Conservation (phyloP, 768 basidiomycete species). For the Symmetrospora coprosmae region DNA sequence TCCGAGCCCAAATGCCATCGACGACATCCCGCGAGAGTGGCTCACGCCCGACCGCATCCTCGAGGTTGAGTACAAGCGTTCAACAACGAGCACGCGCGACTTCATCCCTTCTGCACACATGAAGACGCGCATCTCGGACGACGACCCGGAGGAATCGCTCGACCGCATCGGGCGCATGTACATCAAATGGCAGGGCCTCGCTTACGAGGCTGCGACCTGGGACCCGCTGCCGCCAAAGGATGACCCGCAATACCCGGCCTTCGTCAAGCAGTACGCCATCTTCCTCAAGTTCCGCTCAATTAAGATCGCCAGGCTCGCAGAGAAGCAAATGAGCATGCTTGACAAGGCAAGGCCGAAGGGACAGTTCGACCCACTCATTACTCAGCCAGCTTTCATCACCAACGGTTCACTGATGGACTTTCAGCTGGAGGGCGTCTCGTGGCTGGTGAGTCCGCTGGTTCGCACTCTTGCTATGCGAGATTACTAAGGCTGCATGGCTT, state of each 20-base stretch:
- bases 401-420: constrained; percentile 39
- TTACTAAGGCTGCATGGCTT: constrained; percentile 50
- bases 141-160: constrained; percentile 49
- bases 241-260: constrained; percentile 51
- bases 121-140: constrained; percentile 60
- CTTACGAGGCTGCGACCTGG: constrained; percentile 69
- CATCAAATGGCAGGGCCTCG: constrained; percentile 82
- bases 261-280: constrained; percentile 51
- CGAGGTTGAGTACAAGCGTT: constrained; percentile 47
- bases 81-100: constrained; percentile 34
- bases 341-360: constrained; percentile 34
- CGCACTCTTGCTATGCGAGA: constrained; percentile 42
- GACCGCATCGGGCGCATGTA: constrained; percentile 63
- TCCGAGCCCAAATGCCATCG: neutral
- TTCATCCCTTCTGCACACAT: constrained; percentile 41
- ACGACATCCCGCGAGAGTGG: constrained; percentile 51
- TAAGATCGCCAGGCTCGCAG: constrained; percentile 45
- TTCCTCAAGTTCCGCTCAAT: constrained; percentile 55
- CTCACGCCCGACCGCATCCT: constrained; percentile 82
- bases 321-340: constrained; percentile 27
- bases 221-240: constrained; percentile 28
- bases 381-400: constrained; percentile 46
- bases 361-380: constrained; percentile 43
- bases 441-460: constrained; percentile 28
- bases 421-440: constrained; percentile 39